A percentile compares a stretch with the other conserved stretches of the same genome.
Conservation (phyloP, 352 stramenopile genomes). For the Phytopythium oedochilum region DNA sequence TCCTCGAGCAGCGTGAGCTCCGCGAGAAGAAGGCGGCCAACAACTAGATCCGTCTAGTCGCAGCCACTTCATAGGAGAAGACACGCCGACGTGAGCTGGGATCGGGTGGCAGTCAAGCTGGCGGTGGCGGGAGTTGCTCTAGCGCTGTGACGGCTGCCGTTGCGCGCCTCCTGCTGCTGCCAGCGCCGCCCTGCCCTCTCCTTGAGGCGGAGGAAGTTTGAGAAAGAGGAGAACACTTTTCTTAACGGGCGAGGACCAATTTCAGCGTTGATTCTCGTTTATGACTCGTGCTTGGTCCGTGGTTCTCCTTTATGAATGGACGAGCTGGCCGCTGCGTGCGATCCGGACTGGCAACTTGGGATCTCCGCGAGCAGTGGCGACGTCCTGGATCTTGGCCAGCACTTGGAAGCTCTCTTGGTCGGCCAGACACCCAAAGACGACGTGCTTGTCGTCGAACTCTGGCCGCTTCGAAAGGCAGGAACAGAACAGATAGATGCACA, state of each 20-base stretch:
- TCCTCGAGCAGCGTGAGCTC: slow-evolving; percentile 93
- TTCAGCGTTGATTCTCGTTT: neutral
- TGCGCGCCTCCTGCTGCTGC: neutral
- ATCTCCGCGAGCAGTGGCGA: slow-evolving; percentile 47
- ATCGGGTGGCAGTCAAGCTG: neutral
- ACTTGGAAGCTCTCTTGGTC: slow-evolving; percentile 40
- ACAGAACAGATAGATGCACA: neutral
- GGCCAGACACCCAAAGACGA: slow-evolving; percentile 71
- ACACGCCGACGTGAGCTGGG: neutral
- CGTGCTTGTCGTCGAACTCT: slow-evolving; percentile 72
- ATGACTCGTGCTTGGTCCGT: too few species aligned
- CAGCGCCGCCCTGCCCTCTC: neutral
- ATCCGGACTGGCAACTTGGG: slow-evolving; percentile 46
- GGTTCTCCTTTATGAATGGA: slow-evolving; percentile 12
- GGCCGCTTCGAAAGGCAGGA: slow-evolving; percentile 31
- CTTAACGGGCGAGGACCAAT: neutral
- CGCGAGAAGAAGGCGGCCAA: slow-evolving; percentile 75
- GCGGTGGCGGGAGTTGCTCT: neutral
- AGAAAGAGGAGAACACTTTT: slow-evolving; percentile 5
- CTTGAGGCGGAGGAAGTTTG: neutral
- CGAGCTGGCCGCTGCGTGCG: slow-evolving; percentile 36
- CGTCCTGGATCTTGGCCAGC: slow-evolving; percentile 38
- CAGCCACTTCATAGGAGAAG: neutral
- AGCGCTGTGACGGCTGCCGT: neutral
- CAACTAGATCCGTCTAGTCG: slow-evolving; percentile 27